Evolutionary conservation across 148 eudicot genomes (phyloP).

Genomic region (Rhododendron henanense): DNA sequence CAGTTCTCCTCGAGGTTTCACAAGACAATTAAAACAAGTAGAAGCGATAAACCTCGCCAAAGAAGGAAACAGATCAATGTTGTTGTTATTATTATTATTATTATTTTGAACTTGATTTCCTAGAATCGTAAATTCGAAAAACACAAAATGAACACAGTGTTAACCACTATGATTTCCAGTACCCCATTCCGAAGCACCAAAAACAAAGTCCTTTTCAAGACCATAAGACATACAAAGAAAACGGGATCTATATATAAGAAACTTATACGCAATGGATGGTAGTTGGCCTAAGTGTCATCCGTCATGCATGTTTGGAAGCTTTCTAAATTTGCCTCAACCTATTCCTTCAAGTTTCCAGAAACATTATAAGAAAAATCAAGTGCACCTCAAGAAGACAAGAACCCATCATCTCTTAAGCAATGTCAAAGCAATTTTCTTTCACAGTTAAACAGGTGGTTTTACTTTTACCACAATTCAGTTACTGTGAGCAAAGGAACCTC

Average conservation of each 20-base stretch:
- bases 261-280: background rate
- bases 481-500: no score
- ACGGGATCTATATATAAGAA: background rate
- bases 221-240: background rate
- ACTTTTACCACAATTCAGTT: background rate
- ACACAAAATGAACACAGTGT: no score
- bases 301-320: background rate
- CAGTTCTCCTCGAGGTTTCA: no score
- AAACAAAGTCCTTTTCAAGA: no score
- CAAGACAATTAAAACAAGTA: no score
- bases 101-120: no score
- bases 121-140: no score
- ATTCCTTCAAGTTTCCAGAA: background rate
- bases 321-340: background rate
- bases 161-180: no score
- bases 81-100: no score
- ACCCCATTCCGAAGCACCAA: no score
- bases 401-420: background rate
- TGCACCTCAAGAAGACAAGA: background rate
- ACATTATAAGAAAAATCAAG: background rate
- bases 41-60: no score
- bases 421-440: background rate
- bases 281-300: background rate
- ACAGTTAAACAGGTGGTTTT: background rate
- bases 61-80: no score